phyloP scores from a whole-genome alignment of 2,329 filamentous ascomycete genomes.

The Dactylellina drechsleri region DNA sequence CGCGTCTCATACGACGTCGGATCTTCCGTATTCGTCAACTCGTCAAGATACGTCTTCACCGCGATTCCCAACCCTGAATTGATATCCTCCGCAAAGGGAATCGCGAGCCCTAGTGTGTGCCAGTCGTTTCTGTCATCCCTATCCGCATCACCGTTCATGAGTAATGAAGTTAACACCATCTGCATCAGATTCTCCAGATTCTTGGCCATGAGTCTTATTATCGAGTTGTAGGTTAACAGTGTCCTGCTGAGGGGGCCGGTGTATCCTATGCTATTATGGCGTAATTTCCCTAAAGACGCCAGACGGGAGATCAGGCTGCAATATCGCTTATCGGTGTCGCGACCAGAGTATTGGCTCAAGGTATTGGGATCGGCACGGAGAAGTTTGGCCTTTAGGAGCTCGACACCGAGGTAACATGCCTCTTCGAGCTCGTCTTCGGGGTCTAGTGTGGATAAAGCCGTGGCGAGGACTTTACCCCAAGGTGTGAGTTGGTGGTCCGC shows the following conservation, averaged over 20 bases:
- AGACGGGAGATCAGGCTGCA: conserved; percentile 86
- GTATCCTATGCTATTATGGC: conserved; percentile 87
- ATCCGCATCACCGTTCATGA: conserved; percentile 81
- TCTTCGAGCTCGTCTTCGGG: conserved; percentile 74
- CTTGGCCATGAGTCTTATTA: conserved; percentile 81
- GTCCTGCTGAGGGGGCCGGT: conserved; percentile 93
- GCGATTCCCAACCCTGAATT: conserved; percentile 82
- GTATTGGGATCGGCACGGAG: conserved; percentile 74
- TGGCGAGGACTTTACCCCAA: conserved; percentile 83
- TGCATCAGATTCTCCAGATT: conserved; percentile 85
- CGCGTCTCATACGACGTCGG: conserved; percentile 66
- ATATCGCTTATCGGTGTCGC: conserved; percentile 78
- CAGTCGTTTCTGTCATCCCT: conserved; percentile 70
- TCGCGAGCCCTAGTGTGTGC: conserved; percentile 74
- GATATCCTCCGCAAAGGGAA: conserved; percentile 76
- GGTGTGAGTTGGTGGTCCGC: conserved; percentile 79
- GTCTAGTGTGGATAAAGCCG: conserved; percentile 72
- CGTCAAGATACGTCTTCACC: conserved; percentile 81
- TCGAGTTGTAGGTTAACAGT: conserved; percentile 83
- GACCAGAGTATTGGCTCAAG: conserved; percentile 63
- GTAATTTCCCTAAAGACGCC: conserved; percentile 81
- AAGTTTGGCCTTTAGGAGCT: conserved; percentile 81
- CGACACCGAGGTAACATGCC: conserved; percentile 81
- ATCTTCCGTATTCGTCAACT: conserved; percentile 70
- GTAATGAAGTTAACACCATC: conserved; percentile 80